A percentile compares a stretch with the other conserved stretches of the same genome.
Conservation (phyloP, 2,329 filamentous ascomycete species). For the Diaporthe australafricana region DNA sequence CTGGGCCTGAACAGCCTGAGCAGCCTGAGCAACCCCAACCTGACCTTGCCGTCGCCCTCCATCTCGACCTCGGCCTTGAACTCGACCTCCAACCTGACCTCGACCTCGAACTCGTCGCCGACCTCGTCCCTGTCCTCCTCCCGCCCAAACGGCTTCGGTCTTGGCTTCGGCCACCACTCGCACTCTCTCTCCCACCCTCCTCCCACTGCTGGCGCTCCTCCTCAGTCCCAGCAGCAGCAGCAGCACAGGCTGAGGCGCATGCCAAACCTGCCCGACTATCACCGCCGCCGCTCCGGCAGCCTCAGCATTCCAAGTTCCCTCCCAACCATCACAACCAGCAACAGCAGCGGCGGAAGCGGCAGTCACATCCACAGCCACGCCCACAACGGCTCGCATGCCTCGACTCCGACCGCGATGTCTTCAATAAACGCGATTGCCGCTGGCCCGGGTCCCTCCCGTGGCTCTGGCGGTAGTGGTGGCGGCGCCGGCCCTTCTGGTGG, state of each 20-base stretch:
- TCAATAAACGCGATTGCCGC: slow-evolving; percentile 44
- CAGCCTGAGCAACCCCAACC: slow-evolving; percentile 20
- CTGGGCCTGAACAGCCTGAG: slow-evolving; percentile 3
- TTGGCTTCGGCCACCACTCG: slow-evolving; percentile 25
- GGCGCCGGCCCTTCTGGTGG: not conserved
- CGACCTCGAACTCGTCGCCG: slow-evolving; percentile 7
- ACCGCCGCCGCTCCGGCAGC: slow-evolving; percentile 62
- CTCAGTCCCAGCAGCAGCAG: slow-evolving; percentile 18
- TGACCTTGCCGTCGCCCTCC: not conserved
- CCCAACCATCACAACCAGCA: slow-evolving; percentile 44
- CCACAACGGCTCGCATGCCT: slow-evolving; percentile 13
- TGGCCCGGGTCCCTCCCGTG: slow-evolving; percentile 35
- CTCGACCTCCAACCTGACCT: not conserved
- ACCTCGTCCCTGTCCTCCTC: slow-evolving; percentile 10
- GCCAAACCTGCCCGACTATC: slow-evolving; percentile 61
- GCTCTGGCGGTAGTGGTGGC: not conserved
- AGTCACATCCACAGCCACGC: slow-evolving; percentile 6
- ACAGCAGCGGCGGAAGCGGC: slow-evolving; percentile 36
- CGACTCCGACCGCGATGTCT: slow-evolving; percentile 43
- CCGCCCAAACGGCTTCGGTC: slow-evolving; percentile 2
- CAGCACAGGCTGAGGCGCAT: slow-evolving; percentile 38
- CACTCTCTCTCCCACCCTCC: slow-evolving; percentile 30
- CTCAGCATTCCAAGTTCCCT: slow-evolving; percentile 58
- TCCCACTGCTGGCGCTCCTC: not conserved
- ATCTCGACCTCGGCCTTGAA: not conserved